Base-by-base conservation (phyloP, 768 basidiomycete species). In the Tricholoma flavovirens region DNA sequence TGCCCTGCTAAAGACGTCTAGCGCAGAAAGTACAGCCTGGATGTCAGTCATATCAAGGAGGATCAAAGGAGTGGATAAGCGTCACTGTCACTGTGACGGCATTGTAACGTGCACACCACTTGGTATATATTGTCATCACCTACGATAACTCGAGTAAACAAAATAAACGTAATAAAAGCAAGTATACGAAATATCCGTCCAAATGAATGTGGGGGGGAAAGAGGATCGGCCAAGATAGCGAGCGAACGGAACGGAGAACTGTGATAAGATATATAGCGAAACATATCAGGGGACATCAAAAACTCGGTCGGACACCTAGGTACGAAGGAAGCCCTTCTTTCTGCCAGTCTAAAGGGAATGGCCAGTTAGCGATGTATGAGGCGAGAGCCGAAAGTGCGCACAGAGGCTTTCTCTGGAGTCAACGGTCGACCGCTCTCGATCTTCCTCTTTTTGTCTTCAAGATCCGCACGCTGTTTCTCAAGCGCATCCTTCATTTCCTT, bases 401-500 rank as follows among this genome's bases (percentile, higher is more conserved):
- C 92, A 63, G 84, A 82, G 58, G 81, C 78, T 80, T 95, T 96
- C 76, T 98, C 95, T 17, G 95, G 96, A 35, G 95, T 97, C 73
- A 97, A 76, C 54, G 95, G 93, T 67, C 96, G 83, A 49, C 96
- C 96, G 61, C 84, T 88, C 77, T 98, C 95, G 71, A 98, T 84
- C 67, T 87, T 86, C 77, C 91, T 82, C 84, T 96, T 97, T 86
- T 97, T 98, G 69, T 98, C 97, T 75, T 99, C 97, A 62, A 99
- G 81, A 66, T 99, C 97, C 56, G 76, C 63, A 61, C 96, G 84
- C 72, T 98, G 97, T 77, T 96, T 97, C 77, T 98, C 97, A 64
- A 98, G 77, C 15, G 96, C 90, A 63, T 99, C 97, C 78, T 98
- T 99, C 97, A 99, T 98, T 73, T 99, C 97, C 72, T 93, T 88